These are phyloP conservation scores for Lithocarpus polystachyus DNA, from an alignment of 306 rosid genomes.

Conservation along the genomic window DNA sequence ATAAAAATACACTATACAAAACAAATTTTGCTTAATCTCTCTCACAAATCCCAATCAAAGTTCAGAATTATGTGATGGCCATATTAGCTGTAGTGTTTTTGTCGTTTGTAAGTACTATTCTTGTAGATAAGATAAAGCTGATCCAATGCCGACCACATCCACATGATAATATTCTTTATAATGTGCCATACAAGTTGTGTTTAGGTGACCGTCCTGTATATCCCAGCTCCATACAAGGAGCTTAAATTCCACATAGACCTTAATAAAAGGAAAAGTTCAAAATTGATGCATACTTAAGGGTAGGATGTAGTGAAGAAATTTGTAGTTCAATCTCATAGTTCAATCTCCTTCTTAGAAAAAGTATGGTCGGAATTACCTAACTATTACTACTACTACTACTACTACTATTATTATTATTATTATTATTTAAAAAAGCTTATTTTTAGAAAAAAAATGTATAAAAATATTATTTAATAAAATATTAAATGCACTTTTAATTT, in stretches of 20 bases:
- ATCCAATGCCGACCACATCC: background rate
- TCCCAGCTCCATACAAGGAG: background rate
- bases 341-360: too few species aligned
- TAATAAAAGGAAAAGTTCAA: background rate
- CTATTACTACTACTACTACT: fast-evolving
- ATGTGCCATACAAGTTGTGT: background rate
- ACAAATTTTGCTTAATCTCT: background rate
- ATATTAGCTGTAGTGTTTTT: constrained; percentile 3
- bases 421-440: too few species aligned
- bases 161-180: too few species aligned
- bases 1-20: background rate
- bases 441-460: too few species aligned
- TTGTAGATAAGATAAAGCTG: background rate
- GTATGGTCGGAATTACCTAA: too few species aligned
- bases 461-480: too few species aligned
- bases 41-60: background rate
- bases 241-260: background rate
- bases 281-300: background rate
- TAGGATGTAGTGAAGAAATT: too few species aligned
- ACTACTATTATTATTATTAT: too few species aligned
- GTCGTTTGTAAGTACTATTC: background rate
- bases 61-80: constrained; percentile 10
- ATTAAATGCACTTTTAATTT: too few species aligned
- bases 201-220: background rate
- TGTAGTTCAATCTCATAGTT: too few species aligned